A percentile compares a stretch with the other conserved stretches of the same genome.
Conservation (phyloP, 1,139 yeast genomes). For the Torulaspora pretoriensis region DNA sequence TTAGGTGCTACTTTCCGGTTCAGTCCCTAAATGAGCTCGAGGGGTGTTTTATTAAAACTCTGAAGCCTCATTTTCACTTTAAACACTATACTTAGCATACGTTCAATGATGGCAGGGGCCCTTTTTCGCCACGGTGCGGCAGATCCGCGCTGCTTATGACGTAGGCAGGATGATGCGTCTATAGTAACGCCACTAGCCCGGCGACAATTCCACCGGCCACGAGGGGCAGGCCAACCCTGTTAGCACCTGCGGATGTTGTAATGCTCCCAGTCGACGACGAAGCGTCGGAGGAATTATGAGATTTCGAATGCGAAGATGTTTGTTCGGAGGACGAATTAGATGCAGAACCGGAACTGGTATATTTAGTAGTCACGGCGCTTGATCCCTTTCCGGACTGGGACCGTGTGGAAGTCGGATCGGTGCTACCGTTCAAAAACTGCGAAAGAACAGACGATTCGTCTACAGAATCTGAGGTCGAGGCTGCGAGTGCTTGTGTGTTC, state of each 20-base stretch:
- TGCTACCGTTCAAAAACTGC: conserved; percentile 12
- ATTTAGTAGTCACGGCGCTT: background rate
- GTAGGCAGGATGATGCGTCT: background rate
- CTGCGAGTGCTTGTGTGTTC: conserved; percentile 2
- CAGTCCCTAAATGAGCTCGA: conserved; percentile 1
- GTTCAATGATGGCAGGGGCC: background rate
- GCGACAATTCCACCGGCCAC: conserved; percentile 18
- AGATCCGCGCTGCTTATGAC: background rate
- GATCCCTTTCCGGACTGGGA: background rate
- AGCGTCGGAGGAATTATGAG: background rate
- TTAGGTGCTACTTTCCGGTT: conserved; percentile 1
- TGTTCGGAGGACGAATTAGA: conserved; percentile 2
- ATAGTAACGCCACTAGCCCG: conserved; percentile 16
- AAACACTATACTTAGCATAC: background rate
- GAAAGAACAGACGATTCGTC: conserved; percentile 15
- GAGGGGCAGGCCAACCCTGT: conserved; percentile 13
- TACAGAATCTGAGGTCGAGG: conserved; percentile 7
- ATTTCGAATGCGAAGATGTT: conserved; percentile 1
- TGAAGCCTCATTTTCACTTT: background rate
- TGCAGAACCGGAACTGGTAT: background rate
- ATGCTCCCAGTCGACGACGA: conserved; percentile 7
- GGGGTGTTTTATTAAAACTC: background rate
- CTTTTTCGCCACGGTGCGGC: conserved; percentile 2
- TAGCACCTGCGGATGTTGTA: conserved; percentile 16
- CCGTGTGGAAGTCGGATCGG: background rate